Evolutionary conservation across 805 yeast genomes (phyloP).

Genomic region (Wilhelminamyces savonicus): DNA sequence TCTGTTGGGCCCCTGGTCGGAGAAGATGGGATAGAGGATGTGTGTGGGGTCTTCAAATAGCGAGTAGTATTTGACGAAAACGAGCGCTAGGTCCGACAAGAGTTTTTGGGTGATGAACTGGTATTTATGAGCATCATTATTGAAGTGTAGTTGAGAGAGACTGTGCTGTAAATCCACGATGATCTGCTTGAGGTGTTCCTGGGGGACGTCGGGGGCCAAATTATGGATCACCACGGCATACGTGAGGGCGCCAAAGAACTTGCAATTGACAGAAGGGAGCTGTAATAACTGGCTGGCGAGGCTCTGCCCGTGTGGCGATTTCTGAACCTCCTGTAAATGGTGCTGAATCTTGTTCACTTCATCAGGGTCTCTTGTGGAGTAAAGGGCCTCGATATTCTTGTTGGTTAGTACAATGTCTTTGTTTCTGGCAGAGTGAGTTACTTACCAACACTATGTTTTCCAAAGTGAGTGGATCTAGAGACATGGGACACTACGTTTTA

Average conservation of each 20-base stretch:
- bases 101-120: conserved; percentile 55
- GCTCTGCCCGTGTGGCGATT: conserved; percentile 46
- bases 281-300: conserved; percentile 51
- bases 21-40: conserved; percentile 6
- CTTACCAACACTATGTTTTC: too few species aligned
- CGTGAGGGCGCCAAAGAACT: conserved; percentile 80
- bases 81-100: conserved; percentile 46
- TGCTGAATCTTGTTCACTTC: conserved; percentile 43
- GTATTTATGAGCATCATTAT: too few species aligned
- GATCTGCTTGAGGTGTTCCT: conserved; percentile 2
- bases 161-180: conserved; percentile 1
- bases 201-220: conserved; percentile 2
- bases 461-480: too few species aligned
- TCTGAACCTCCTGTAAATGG: conserved; percentile 54
- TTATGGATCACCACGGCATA: conserved; percentile 55
- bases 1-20: background rate
- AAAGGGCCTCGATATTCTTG: conserved; percentile 37
- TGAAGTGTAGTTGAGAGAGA: background rate
- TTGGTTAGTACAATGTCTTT: too few species aligned
- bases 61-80: conserved; percentile 31
- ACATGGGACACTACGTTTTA: too few species aligned
- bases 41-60: conserved; percentile 38
- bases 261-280: conserved; percentile 39
- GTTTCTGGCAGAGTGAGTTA: too few species aligned
- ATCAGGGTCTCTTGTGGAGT: conserved; percentile 32